Conservation (phyloP, 2,329 filamentous ascomycete genomes). For the Fusarium sp. region DNA sequence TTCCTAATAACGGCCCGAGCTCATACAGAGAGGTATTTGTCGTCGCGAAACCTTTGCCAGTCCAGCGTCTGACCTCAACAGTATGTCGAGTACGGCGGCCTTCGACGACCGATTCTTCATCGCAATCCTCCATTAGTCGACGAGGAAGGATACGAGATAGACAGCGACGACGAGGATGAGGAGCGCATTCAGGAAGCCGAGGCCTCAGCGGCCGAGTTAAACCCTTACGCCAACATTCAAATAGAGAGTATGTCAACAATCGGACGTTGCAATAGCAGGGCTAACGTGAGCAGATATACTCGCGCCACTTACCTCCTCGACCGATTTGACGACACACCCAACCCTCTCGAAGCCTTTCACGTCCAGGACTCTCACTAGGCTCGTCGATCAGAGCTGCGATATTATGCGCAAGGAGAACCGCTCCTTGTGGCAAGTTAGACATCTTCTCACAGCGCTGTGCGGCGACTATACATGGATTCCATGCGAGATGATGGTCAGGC, state of each 20-base stretch:
- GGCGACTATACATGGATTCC: constrained; percentile 79
- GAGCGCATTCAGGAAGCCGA: constrained; percentile 70
- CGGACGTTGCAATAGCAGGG: constrained; percentile 14
- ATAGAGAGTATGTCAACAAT: constrained; percentile 70
- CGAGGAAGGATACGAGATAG: constrained; percentile 81
- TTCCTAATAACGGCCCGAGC: constrained; percentile 71
- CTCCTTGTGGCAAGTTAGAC: constrained; percentile 78
- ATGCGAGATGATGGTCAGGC: constrained; percentile 66
- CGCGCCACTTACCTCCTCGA: constrained; percentile 78
- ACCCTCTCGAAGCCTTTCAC: constrained; percentile 79
- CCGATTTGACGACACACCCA: constrained; percentile 79
- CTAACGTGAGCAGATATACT: constrained; percentile 69
- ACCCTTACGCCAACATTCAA: constrained; percentile 78
- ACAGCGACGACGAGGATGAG: constrained; percentile 77
- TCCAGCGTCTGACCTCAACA: constrained; percentile 52
- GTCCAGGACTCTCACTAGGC: constrained; percentile 76
- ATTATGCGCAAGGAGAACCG: constrained; percentile 80
- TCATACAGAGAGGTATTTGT: constrained; percentile 74
- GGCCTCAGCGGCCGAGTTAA: constrained; percentile 72
- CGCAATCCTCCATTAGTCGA: constrained; percentile 79
- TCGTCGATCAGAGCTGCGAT: constrained; percentile 74
- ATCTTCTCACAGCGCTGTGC: constrained; percentile 76
- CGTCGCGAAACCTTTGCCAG: constrained; percentile 17
- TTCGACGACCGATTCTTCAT: constrained; percentile 76
- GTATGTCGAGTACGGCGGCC: constrained; percentile 79